Percentiles rank a stretch among this genome's conserved stretches.
phyloP scores from a whole-genome alignment of 495 filamentous ascomycete genomes.

The Aspergillus mulundensis region DNA sequence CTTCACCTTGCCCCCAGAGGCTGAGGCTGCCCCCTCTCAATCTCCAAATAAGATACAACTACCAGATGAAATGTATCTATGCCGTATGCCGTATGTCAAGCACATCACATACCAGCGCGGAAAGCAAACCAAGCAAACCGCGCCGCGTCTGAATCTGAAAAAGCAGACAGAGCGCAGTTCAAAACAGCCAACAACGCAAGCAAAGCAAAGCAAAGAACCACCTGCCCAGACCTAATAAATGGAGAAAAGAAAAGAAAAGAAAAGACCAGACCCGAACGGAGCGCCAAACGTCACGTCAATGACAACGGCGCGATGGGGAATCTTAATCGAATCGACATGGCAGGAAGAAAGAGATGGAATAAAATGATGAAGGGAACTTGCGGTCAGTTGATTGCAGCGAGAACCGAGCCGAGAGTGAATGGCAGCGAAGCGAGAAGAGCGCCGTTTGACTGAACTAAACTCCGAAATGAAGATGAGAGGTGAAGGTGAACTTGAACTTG shows the following conservation, averaged over 20 bases:
- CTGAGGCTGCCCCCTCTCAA: too few relatives aligned
- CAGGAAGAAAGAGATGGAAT: neutral
- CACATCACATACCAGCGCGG: too few relatives aligned
- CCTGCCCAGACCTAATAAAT: neutral
- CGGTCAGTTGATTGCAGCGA: neutral
- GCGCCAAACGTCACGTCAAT: neutral
- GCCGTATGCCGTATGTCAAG: neutral
- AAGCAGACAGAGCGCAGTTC: too few relatives aligned
- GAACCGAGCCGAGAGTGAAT: too few relatives aligned
- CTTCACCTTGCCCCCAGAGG: too few relatives aligned
- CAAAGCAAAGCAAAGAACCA: neutral
- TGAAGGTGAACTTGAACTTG: too few relatives aligned
- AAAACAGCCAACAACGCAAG: too few relatives aligned
- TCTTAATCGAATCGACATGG: conserved; percentile 12
- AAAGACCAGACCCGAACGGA: conserved; percentile 3
- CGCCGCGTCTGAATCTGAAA: too few relatives aligned
- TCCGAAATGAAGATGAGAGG: neutral
- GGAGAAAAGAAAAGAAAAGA: neutral
- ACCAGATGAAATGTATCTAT: neutral
- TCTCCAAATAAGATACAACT: neutral
- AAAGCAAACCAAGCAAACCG: neutral
- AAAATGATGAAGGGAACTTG: neutral
- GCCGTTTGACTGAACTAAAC: neutral
- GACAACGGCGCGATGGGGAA: conserved; percentile 5
- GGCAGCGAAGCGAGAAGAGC: neutral